These are phyloP conservation scores for Leccinum griseonigrum DNA, from an alignment of 1,284 basidiomycete genomes.

Conservation along the genomic window DNA sequence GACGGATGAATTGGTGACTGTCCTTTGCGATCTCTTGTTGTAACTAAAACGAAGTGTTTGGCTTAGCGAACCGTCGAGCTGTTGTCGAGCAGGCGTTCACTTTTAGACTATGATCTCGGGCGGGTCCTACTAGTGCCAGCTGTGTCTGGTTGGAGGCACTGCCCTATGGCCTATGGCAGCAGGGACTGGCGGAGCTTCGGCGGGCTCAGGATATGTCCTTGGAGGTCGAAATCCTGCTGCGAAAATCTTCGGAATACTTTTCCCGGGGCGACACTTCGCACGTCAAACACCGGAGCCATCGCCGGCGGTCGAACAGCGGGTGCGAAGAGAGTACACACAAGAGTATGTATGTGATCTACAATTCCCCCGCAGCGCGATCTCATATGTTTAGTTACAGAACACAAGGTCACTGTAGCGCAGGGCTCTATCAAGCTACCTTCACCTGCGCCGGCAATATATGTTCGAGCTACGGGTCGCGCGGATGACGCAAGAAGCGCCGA, in stretches of 20 bases:
- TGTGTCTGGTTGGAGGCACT: slow-evolving; percentile 20
- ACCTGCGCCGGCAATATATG: slow-evolving; percentile 34
- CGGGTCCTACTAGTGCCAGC: slow-evolving; percentile 49
- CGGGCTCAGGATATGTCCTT: slow-evolving; percentile 28
- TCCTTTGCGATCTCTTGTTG: slow-evolving; percentile 23
- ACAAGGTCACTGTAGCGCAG: slow-evolving; percentile 29
- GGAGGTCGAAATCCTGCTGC: slow-evolving; percentile 40
- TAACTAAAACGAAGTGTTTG: slow-evolving; percentile 22
- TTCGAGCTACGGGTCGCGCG: slow-evolving; percentile 27
- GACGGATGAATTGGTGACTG: no score
- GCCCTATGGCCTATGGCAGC: slow-evolving; percentile 20
- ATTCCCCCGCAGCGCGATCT: not conserved
- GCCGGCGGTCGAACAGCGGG: slow-evolving; percentile 15
- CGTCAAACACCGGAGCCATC: slow-evolving; percentile 7
- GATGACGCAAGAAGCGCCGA: slow-evolving; percentile 41
- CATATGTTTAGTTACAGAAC: slow-evolving; percentile 24
- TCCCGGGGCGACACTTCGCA: slow-evolving; percentile 31
- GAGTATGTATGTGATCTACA: slow-evolving; percentile 19
- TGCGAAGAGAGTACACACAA: slow-evolving; percentile 31
- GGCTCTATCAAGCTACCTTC: slow-evolving; percentile 37
- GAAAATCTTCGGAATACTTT: slow-evolving; percentile 45
- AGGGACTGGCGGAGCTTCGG: slow-evolving; percentile 12
- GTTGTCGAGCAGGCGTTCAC: slow-evolving; percentile 50
- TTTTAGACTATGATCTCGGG: slow-evolving; percentile 54
- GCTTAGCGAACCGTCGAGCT: slow-evolving; percentile 53